Conservation (phyloP, 352 stramenopile species). For the Blastocystis sp. region DNA sequence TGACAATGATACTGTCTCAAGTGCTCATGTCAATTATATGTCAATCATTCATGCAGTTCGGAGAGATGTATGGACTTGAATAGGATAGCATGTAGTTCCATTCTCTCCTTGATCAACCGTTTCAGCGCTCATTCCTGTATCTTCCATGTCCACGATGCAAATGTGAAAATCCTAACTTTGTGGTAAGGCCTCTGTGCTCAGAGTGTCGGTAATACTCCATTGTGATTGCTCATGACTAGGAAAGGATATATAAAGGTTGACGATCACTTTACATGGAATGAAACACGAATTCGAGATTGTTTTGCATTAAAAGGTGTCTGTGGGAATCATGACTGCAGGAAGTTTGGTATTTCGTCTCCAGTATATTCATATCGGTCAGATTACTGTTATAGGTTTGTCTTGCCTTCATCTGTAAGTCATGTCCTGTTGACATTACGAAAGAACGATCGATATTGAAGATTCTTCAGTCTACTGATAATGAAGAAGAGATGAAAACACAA, state of each 20-base stretch:
- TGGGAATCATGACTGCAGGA: slow-evolving; percentile 9
- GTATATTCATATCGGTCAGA: background rate
- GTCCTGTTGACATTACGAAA: background rate
- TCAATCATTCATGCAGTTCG: slow-evolving; percentile 51
- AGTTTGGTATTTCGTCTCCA: background rate
- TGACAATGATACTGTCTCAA: slow-evolving; percentile 36
- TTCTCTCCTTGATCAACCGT: background rate
- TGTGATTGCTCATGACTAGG: background rate
- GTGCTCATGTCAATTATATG: slow-evolving; percentile 57
- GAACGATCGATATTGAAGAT: slow-evolving; percentile 8
- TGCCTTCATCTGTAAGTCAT: slow-evolving; percentile 45
- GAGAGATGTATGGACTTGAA: background rate
- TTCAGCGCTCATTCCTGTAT: slow-evolving; percentile 6
- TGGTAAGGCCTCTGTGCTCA: slow-evolving; percentile 17
- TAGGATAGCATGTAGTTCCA: background rate
- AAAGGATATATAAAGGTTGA: background rate
- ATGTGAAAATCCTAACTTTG: background rate
- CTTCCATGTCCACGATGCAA: slow-evolving; percentile 9
- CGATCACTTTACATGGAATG: background rate
- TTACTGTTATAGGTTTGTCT: background rate
- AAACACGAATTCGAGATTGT: background rate
- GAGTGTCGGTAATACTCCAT: background rate
- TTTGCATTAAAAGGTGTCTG: background rate
- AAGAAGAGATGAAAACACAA: slow-evolving; percentile 12
- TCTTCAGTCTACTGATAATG: background rate